Percentiles rank a stretch among this genome's conserved stretches.
phyloP scores from a whole-genome alignment of 2,329 filamentous ascomycete genomes.

The Paraconiothyrium brasiliense region DNA sequence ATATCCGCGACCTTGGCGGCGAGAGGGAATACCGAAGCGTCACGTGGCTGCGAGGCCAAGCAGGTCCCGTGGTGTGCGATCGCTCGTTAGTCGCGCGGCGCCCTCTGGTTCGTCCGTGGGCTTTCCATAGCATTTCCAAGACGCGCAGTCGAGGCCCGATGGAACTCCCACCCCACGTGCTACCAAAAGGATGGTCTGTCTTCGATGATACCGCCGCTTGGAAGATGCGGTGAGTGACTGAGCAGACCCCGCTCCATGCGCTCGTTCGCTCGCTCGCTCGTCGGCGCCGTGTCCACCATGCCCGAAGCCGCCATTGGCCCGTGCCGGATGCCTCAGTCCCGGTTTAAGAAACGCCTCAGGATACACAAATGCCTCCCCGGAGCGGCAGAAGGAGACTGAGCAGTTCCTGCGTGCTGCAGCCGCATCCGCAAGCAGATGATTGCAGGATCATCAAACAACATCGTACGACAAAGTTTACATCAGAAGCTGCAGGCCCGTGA shows the following conservation, averaged over 20 bases:
- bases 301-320: conserved; percentile 15
- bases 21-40: conserved; percentile 18
- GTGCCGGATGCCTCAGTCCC: conserved; percentile 46
- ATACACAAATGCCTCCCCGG: conserved; percentile 15
- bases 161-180: background rate
- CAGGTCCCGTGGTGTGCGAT: conserved; percentile 16
- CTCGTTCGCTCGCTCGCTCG: too few relatives aligned
- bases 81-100: conserved; percentile 3
- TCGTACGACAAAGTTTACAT: conserved; percentile 50
- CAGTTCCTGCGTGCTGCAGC: conserved; percentile 7
- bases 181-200: background rate
- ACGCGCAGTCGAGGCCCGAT: background rate
- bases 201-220: background rate
- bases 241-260: background rate
- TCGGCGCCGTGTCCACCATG: background rate
- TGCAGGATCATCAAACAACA: conserved; percentile 42
- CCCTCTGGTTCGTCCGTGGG: conserved; percentile 8
- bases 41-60: conserved; percentile 31
- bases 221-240: conserved; percentile 5
- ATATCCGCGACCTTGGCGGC: conserved; percentile 15
- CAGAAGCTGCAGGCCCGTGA: conserved; percentile 30
- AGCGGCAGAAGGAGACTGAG: background rate
- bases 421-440: conserved; percentile 17
- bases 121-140: conserved; percentile 23
- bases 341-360: conserved; percentile 42